Evolutionary conservation across 1,139 yeast species (phyloP), one percentile per base, ranked within the genome.

Genomic region (Hemisphaericaspora xylanilytica): DNA sequence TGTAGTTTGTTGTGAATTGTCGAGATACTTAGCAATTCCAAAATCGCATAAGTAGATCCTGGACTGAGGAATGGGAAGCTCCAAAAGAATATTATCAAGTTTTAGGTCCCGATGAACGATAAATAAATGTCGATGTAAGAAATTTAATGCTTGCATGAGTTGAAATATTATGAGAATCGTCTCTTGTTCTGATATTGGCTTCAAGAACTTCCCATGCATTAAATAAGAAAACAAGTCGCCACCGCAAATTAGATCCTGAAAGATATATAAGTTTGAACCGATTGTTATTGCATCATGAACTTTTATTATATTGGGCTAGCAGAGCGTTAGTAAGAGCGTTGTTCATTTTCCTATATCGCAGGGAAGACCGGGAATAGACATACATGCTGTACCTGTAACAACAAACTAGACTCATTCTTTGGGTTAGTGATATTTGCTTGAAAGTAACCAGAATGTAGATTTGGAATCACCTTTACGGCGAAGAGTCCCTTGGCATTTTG

Each of bases 151-250:
- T 39, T 65, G 59, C 31, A 80, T 53, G 2, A 81, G 56, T 51
- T 82, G 88, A 46, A 59, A 81, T 0, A 73, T 64, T n/a, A 81
- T 72, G 2, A 79, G 52, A 10, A 80, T 51, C 0, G 76, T 62
- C 48, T 81, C 85, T 18, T 70, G 65, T 49, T 80, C 86, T 1
- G 79, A 64, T 1, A 81, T 47, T 1, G 77, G 54, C 2, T 59
- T 51, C 14, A 75, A 51, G 12, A 58, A 52, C 18, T 63, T 61
- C 3, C 72, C 74, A 36, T 67, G 65, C 0, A 77, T 68, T 20
- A 81, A 53, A 47, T 80, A 81, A 0, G 85, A 78, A 46, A 80
- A 80, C 12, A 81, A 56, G 49, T 82, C 89, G 0, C 88, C 88
- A 1, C 88, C 88, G 41, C 75, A 66, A 4, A 75, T 53, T 16